These are phyloP conservation scores for Acer negundo DNA, from an alignment of 345 rosid genomes.

Conservation along the genomic window DNA sequence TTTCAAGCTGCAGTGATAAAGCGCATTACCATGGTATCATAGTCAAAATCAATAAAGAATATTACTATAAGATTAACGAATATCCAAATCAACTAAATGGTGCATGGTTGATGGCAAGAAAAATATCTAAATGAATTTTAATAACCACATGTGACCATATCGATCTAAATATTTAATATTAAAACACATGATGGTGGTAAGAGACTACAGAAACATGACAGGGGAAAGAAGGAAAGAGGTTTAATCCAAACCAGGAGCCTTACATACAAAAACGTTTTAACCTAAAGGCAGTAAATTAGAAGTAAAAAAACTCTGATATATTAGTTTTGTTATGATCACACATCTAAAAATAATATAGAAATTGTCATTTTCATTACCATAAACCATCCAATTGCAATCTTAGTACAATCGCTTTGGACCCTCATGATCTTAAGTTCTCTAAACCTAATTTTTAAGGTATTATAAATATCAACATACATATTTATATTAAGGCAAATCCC, in stretches of 20 bases:
- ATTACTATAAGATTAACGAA: neutral
- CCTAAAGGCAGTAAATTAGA: neutral
- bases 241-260: neutral
- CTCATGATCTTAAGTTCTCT: neutral
- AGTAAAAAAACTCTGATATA: too few species aligned
- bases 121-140: neutral
- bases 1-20: conserved; percentile 64
- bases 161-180: neutral
- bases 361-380: neutral
- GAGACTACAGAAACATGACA: neutral
- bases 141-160: neutral
- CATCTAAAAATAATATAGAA: neutral
- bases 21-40: neutral
- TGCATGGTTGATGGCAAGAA: neutral
- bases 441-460: neutral
- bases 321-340: neutral
- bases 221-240: neutral
- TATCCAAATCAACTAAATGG: conserved; percentile 8
- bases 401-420: neutral
- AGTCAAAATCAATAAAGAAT: conserved; percentile 14
- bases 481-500: neutral
- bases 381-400: neutral
- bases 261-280: too few species aligned
- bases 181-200: neutral
- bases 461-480: neutral